phyloP scores from a whole-genome alignment of 345 rosid genomes.

The Stellera chamaejasme region DNA sequence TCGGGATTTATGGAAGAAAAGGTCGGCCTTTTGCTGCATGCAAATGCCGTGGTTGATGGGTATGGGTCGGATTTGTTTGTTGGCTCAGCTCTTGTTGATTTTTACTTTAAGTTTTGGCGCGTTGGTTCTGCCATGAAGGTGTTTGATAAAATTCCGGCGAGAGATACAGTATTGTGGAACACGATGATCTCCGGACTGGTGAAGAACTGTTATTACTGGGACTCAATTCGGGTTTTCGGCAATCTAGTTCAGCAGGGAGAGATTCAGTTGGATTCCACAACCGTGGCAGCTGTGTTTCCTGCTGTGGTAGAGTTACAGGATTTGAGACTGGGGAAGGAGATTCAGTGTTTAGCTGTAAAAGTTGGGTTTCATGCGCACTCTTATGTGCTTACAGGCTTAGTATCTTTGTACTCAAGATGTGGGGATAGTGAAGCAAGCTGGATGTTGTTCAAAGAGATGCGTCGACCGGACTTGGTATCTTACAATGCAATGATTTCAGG shows the following conservation, averaged over 20 bases:
- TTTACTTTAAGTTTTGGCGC: slow-evolving; percentile 29
- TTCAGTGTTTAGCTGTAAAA: slow-evolving; percentile 42
- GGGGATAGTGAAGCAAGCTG: slow-evolving; percentile 32
- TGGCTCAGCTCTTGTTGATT: slow-evolving; percentile 44
- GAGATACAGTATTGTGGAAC: slow-evolving; percentile 53
- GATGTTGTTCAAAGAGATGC: slow-evolving; percentile 34
- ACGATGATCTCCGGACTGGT: slow-evolving; percentile 47
- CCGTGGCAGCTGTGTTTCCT: slow-evolving; percentile 45
- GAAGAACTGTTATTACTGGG: slow-evolving; percentile 32
- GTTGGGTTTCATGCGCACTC: slow-evolving; percentile 34
- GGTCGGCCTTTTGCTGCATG: slow-evolving; percentile 34
- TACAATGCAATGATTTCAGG: slow-evolving; percentile 67
- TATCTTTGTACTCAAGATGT: slow-evolving; percentile 46
- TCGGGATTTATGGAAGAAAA: slow-evolving; percentile 20
- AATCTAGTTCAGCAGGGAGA: slow-evolving; percentile 31
- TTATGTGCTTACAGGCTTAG: slow-evolving; percentile 43
- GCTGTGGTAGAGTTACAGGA: slow-evolving; percentile 51
- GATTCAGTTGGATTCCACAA: slow-evolving; percentile 31
- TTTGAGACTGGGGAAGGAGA: slow-evolving; percentile 38
- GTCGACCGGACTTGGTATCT: slow-evolving; percentile 45
- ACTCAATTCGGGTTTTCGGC: slow-evolving; percentile 28
- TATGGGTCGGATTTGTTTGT: slow-evolving; percentile 39
- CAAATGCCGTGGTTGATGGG: slow-evolving; percentile 37
- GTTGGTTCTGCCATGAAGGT: slow-evolving; percentile 27
- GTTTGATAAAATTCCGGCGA: slow-evolving; percentile 41